Conservation (phyloP, 2,329 filamentous ascomycete genomes). For the Arthrobotrys sinensis region DNA sequence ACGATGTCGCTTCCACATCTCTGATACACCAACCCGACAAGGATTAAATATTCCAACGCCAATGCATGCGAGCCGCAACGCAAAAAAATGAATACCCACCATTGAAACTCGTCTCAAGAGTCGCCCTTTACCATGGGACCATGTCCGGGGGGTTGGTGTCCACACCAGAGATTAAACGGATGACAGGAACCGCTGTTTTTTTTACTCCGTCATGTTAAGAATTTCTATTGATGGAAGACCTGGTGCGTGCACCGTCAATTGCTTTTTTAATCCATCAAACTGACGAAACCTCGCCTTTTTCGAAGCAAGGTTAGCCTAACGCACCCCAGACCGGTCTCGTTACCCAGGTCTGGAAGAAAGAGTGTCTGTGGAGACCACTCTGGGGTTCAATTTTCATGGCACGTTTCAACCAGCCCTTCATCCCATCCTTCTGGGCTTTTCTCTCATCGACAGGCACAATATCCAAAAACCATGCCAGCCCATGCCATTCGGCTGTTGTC, state of each 20-base stretch:
- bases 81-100: conserved; percentile 25
- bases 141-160: neutral
- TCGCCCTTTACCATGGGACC: conserved; percentile 48
- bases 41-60: conserved; percentile 9
- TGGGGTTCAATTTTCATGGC: conserved; percentile 18
- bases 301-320: conserved; percentile 21
- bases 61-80: conserved; percentile 25
- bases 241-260: conserved; percentile 3
- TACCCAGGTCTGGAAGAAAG: too few relatives aligned
- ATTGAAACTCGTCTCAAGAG: conserved; percentile 31
- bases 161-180: conserved; percentile 34
- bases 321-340: neutral
- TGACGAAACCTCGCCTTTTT: conserved; percentile 9
- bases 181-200: conserved; percentile 23
- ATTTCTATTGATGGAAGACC: conserved; percentile 1
- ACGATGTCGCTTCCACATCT: conserved; percentile 45
- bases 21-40: conserved; percentile 30
- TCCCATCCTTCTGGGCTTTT: neutral
- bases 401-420: conserved; percentile 23
- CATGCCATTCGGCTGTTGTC: conserved; percentile 49
- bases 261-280: conserved; percentile 1
- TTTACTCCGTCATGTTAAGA: conserved; percentile 13
- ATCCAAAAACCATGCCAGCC: conserved; percentile 42
- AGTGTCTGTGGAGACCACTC: conserved; percentile 18
- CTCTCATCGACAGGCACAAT: conserved; percentile 7